Conservation (phyloP, 352 stramenopile species). For the Aphanomyces astaci region DNA sequence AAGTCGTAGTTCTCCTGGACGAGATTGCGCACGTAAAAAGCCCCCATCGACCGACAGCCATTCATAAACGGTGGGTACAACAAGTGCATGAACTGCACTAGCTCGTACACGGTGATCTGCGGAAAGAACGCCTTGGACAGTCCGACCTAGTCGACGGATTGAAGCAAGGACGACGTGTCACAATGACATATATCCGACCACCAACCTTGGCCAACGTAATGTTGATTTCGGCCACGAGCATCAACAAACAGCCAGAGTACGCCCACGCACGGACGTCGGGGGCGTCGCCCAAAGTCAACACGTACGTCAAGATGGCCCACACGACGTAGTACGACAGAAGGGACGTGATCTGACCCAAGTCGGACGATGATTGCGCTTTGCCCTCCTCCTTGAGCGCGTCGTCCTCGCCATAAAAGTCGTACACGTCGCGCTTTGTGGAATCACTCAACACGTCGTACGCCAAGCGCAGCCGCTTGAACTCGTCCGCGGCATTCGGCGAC, state of each 20-base stretch:
- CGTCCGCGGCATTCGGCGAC: constrained; percentile 79
- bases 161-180: too few species aligned
- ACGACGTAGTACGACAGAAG: constrained; percentile 92
- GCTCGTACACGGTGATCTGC: constrained; percentile 86
- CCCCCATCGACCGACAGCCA: constrained; percentile 91
- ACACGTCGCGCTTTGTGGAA: constrained; percentile 88
- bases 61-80: constrained; percentile 96
- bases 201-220: constrained; percentile 49
- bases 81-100: constrained; percentile 86
- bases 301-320: constrained; percentile 93
- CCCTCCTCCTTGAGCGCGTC: constrained; percentile 74
- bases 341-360: constrained; percentile 87
- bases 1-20: constrained; percentile 64
- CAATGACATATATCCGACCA: too few species aligned
- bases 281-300: constrained; percentile 91
- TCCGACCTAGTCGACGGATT: constrained; percentile 47
- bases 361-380: constrained; percentile 43
- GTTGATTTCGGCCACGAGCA: constrained; percentile 92
- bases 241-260: constrained; percentile 89
- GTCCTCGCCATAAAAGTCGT: constrained; percentile 93
- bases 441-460: constrained; percentile 91
- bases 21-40: constrained; percentile 79
- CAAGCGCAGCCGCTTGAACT: constrained; percentile 92
- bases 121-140: constrained; percentile 59
- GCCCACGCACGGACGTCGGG: constrained; percentile 88